Conservation (phyloP, 495 filamentous ascomycete species). For the Tetracladium setigerum region DNA sequence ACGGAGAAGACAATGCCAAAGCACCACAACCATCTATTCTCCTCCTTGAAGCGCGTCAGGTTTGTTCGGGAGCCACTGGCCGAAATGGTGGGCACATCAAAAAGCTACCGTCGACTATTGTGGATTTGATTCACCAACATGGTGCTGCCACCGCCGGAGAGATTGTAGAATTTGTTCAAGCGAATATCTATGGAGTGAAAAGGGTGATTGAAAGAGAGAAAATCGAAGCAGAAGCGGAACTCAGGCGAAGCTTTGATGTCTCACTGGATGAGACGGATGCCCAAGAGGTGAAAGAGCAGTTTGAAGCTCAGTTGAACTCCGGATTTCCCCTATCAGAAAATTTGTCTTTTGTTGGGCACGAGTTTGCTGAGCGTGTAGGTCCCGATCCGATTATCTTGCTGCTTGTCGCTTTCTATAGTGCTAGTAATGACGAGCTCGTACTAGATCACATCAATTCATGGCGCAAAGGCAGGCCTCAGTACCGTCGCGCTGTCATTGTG, state of each 20-base stretch:
- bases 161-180: conserved; percentile 4
- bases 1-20: neutral
- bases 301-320: conserved; percentile 14
- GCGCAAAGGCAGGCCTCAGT: neutral
- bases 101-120: no score
- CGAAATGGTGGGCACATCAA: conserved; percentile 37
- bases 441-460: conserved; percentile 6
- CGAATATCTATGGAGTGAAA: conserved; percentile 7
- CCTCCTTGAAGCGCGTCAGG: conserved; percentile 47
- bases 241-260: conserved; percentile 31
- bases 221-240: conserved; percentile 26
- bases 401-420: neutral
- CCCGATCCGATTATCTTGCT: neutral
- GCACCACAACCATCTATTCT: conserved; percentile 23
- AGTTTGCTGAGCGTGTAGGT: no score
- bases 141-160: conserved; percentile 4
- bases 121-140: neutral
- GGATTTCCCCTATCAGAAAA: neutral
- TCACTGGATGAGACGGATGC: conserved; percentile 26
- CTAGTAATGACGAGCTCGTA: no score
- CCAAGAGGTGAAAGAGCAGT: conserved; percentile 23
- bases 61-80: conserved; percentile 50
- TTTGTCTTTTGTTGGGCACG: no score
- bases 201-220: conserved; percentile 7
- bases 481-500: conserved; percentile 27